Evolutionary conservation across 2,329 filamentous ascomycete genomes (phyloP), one percentile per base, ranked within the genome.

Genomic region (Peltaster fructicola): DNA sequence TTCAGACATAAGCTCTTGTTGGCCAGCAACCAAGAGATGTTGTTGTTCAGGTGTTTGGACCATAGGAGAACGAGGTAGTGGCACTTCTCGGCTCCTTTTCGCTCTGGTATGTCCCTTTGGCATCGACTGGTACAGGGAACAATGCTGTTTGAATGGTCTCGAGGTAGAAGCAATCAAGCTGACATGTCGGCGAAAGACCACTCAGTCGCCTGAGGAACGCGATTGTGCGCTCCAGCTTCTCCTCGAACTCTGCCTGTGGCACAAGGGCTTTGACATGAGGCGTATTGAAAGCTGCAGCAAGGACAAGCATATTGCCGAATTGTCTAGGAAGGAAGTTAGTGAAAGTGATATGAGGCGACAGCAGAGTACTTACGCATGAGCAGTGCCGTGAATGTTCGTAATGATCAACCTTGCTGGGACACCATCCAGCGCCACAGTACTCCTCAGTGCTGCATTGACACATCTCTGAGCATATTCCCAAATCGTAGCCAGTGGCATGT

Each of bases 361-460:
- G 22, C 17, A 2, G 17, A 8, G 25, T 8, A 70, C 80, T 68
- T 77, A 91, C 79, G 85, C 84, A 61, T 93, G 85, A 33, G 82
- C 77, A 10, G 85, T 95, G 25, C 85, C 84, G 52, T 92, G 91
- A 13, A 92, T 73, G 41, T 93, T 95, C n/a, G 85, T 95, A 27
- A 95, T 73, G 25, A 93, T 74, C 56, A 79, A 43, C 51, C 59
- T 38, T 61, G 65, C 33, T 63, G 73, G 42, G 57, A 76, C 48
- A 61, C 78, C 60, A 45, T 77, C 68, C 45, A 95, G 91, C 1
- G 82, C 80, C 27, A 70, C 65, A 0, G 85, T 95, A 47, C 85
- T 93, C 44, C 76, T 63, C 26, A 92, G 70, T 1, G 91, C 68
- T 5, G 81, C 78, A 20, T 69, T 57, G 28, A 88, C 65, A 30